Base-by-base conservation (phyloP, 805 yeast species). In the Schizosaccharomyces cryophilus region DNA sequence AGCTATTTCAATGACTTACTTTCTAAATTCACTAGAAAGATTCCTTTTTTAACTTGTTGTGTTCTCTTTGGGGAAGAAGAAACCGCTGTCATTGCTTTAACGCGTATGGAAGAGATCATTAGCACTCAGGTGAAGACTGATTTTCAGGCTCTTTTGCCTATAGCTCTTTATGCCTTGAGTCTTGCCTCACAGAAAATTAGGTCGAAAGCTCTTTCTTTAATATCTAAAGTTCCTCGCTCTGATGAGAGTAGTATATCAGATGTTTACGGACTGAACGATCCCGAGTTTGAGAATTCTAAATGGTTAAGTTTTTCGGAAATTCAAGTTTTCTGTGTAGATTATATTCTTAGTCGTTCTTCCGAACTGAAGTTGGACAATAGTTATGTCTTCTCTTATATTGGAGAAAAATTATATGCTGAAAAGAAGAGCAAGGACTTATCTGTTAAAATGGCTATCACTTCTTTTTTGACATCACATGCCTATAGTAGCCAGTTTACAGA, bases 381-480 rank as follows among this genome's bases (percentile, higher is more conserved):
- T 30, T 80, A 78, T 66, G 69, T 80, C 63, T 54, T 40, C 31
- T 19, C 60, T 30, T 40, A 62, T 24, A 42, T 64, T 1, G 47
- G 54, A 55, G 70, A 69, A 45, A 63, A 66, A 42, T 62, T 64
- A 19, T 69, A 68, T 42, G 66, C 65, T 21, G 67, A 63, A 42
- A 64, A 56, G 31, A 63, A 60, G 61, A 61, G 59, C 60, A 62
- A 64, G 42, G 65, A 65, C 30, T 9, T 30, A 4, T 58, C 51
- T 15, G 26, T 59, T 29, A 65, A 64, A 60, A 77, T 78, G 62
- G 72, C 83, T 5, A 74, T 78, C 56, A 69, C 82, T 61, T 78
- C 88, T 0, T 85, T 82, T 65, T 75, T 87, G 66, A 79, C 84
- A 21, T 80, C 83, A 62, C 93, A 87, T 69, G 84, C 86, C 67